These are phyloP conservation scores for Cystobasidium pallidum DNA, from an alignment of 1,284 basidiomycete species.

Conservation along the genomic window DNA sequence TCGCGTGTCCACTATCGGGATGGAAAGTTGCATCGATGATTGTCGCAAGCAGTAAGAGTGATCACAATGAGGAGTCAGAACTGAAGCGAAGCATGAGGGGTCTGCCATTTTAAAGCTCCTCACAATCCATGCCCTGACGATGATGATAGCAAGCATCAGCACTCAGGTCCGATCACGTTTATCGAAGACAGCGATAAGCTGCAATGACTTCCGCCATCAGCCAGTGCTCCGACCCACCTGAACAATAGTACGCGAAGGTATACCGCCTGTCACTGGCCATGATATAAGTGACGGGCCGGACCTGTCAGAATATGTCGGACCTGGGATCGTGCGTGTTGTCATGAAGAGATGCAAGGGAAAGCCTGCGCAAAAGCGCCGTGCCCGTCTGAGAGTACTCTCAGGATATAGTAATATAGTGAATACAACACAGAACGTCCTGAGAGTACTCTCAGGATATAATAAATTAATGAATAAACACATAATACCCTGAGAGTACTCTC, in stretches of 20 bases:
- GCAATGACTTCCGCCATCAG: no score
- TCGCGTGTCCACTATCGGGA: conserved; percentile 48
- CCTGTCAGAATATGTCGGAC: background rate
- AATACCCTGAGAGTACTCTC: no score
- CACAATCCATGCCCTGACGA: conserved; percentile 41
- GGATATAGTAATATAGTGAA: no score
- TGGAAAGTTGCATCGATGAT: background rate
- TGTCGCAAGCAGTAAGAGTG: background rate
- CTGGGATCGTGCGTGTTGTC: background rate
- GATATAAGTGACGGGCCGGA: background rate
- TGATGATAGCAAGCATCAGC: background rate
- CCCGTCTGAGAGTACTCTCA: no score
- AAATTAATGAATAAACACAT: no score
- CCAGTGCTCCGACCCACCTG: conserved; percentile 14
- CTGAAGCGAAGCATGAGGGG: background rate
- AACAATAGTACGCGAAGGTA: conserved; percentile 43
- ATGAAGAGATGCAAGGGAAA: conserved; percentile 3
- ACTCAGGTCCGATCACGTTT: conserved; percentile 28
- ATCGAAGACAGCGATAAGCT: conserved; percentile 9
- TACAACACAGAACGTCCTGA: no score
- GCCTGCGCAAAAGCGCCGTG: no score
- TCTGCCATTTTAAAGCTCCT: no score
- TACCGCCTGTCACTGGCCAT: conserved; percentile 18
- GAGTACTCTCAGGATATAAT: no score
- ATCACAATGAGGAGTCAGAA: background rate